Evolutionary conservation across 768 basidiomycete genomes (phyloP), one percentile per base, ranked within the genome.

Genomic region (Gloeopeniophorella convolvens): DNA sequence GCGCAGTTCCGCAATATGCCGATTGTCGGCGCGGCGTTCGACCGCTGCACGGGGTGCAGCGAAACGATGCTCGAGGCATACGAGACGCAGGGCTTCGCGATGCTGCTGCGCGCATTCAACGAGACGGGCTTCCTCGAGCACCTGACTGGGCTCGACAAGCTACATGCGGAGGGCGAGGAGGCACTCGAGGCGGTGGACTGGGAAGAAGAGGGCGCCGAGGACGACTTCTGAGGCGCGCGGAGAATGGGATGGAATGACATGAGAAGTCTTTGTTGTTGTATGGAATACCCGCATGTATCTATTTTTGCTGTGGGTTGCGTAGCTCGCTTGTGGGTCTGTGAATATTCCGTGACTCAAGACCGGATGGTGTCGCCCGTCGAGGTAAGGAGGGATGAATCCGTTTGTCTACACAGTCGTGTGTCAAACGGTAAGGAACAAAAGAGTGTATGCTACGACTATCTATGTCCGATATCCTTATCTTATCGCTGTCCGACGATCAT

Each of bases 1-100:
- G 80, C 82, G 5, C 85, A 90, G 55, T 99, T 95, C 73, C 75
- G 82, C 44, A 91, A 82, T 35, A 72, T 97, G 59, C 79, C 80
- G 23, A 82, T 99, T 51, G 80, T 84, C 0, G 96, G 95, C 0
- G 81, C 85, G 2, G 89, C 92, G 1, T 99, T 87, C 63, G 78
- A 83, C 46, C 71, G 75, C 47, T 99, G 95, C 64, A 95, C 93
- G 1, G 96, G 90, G 0, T 99, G 96, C 62, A 88, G 86, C 46
- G 81, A 87, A 56, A 74, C 73, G 18, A 90, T 91, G 51, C 56
- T 97, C 27, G 68, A 77, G n/a, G 86, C 83, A 10, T 99, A 97
- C 64, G 81, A 85, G 57, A 69, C 68, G n/a, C 70, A 82, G 24
- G 92, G 93, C 0, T 91, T 91, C 59, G 72, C 72, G 13, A 83